Conservation (phyloP, 2,329 filamentous ascomycete genomes). For the Penicillium sp. region DNA sequence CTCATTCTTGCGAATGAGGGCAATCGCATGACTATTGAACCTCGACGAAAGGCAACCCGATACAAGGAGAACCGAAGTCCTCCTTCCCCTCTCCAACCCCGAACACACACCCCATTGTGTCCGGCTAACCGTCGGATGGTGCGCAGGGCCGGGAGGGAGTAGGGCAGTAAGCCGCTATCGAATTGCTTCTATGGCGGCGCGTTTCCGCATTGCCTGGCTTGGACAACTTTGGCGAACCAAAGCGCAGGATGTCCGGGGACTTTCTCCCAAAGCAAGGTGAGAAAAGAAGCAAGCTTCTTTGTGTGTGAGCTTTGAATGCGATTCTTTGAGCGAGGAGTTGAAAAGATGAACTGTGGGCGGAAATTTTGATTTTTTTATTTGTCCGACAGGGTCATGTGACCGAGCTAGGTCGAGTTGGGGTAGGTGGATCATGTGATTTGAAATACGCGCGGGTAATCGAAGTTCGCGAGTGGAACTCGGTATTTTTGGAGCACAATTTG, state of each 20-base stretch:
- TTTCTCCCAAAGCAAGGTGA: conserved; percentile 94
- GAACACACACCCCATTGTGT: conserved; percentile 35
- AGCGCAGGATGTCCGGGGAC: conserved; percentile 88
- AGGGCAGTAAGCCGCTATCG: conserved; percentile 75
- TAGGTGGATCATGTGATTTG: conserved; percentile 6
- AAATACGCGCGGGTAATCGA: background rate
- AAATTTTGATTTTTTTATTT: conserved; percentile 25
- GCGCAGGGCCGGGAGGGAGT: conserved; percentile 41
- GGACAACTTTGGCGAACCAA: conserved; percentile 24
- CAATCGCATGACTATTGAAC: conserved; percentile 99
- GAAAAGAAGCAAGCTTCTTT: conserved; percentile 53
- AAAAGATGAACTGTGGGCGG: conserved; percentile 41
- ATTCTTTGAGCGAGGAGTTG: conserved; percentile 98
- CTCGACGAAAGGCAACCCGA: conserved; percentile 78
- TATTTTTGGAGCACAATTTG: too few species aligned
- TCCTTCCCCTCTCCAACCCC: conserved; percentile 37
- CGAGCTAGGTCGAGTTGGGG: conserved; percentile 20
- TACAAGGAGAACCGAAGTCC: conserved; percentile 29
- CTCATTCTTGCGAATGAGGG: conserved; percentile 48
- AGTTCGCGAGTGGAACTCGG: too few species aligned
- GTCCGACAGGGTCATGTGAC: conserved; percentile 19
- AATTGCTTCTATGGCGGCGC: conserved; percentile 99
- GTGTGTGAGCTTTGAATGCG: conserved; percentile 99
- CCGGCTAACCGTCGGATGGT: conserved; percentile 50
- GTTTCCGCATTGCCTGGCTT: conserved; percentile 76